Conservation (phyloP, 2,329 filamentous ascomycete species). For the Gnomoniopsis sp. region DNA sequence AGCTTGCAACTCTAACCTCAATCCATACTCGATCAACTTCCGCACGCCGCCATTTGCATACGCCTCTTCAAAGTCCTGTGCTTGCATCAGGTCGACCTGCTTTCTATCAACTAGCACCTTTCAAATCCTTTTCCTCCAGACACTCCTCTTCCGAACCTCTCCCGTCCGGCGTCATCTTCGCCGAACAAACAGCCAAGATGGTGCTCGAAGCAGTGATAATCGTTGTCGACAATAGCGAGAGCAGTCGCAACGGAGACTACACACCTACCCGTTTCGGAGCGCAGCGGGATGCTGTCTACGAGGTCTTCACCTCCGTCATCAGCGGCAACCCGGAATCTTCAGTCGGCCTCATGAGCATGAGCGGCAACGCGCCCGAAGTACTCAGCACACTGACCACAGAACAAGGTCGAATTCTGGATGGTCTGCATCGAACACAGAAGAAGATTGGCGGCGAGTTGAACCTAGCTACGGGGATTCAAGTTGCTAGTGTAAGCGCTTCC, state of each 20-base stretch:
- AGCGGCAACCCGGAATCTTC: constrained; percentile 95
- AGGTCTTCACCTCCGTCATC: constrained; percentile 94
- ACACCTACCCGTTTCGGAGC: constrained; percentile 94
- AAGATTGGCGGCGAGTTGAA: constrained; percentile 90
- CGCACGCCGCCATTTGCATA: background rate
- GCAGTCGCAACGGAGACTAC: constrained; percentile 91
- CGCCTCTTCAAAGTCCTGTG: background rate
- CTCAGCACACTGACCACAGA: constrained; percentile 95
- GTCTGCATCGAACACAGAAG: constrained; percentile 80
- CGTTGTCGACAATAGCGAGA: constrained; percentile 98
- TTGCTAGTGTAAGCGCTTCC: constrained; percentile 71
- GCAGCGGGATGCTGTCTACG: constrained; percentile 89
- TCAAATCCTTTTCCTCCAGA: background rate
- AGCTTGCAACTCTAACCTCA: constrained; percentile 1
- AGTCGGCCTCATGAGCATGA: constrained; percentile 98
- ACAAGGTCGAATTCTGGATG: constrained; percentile 91
- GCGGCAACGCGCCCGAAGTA: constrained; percentile 93
- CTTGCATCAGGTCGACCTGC: background rate
- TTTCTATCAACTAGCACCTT: background rate
- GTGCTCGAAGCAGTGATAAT: constrained; percentile 99
- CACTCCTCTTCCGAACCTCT: constrained; percentile 20
- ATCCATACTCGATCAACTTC: background rate
- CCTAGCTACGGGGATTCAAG: constrained; percentile 90
- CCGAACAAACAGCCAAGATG: constrained; percentile 62
- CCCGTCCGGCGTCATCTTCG: constrained; percentile 21